phyloP scores from a whole-genome alignment of 2,329 filamentous ascomycete species.

The Sordariomycetes sp. region DNA sequence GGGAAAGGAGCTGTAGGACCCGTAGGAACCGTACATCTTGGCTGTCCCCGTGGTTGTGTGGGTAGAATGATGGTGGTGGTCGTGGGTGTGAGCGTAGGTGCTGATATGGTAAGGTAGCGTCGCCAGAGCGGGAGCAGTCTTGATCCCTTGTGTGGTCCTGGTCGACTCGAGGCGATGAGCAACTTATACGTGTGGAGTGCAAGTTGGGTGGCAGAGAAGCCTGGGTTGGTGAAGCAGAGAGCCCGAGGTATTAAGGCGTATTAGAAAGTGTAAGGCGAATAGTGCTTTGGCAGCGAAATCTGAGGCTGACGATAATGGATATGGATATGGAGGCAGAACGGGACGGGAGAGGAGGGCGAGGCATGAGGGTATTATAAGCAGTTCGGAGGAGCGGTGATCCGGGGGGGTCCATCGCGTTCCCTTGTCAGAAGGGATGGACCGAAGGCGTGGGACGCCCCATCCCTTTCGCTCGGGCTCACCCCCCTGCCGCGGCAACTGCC shows the following conservation, averaged over 20 bases:
- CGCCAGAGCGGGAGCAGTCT: background rate
- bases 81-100: background rate
- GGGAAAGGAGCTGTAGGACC: constrained; percentile 37
- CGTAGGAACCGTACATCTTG: constrained; percentile 38
- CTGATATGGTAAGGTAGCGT: background rate
- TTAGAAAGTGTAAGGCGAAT: background rate
- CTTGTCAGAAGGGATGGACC: background rate
- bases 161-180: background rate
- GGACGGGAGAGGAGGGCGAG: background rate
- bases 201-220: background rate
- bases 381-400: background rate
- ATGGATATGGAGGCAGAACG: background rate
- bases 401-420: background rate
- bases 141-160: background rate
- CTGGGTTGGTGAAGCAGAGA: background rate
- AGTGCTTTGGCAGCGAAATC: background rate
- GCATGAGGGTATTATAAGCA: constrained; percentile 2
- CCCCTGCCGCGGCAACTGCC: background rate
- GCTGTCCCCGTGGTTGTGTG: constrained; percentile 6
- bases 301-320: background rate
- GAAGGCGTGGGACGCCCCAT: background rate
- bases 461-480: background rate
- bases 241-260: background rate
- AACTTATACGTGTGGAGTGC: background rate
- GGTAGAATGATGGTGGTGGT: background rate